Conservation (phyloP, 2,329 filamentous ascomycete genomes). For the Neodidymelliopsis sp. region DNA sequence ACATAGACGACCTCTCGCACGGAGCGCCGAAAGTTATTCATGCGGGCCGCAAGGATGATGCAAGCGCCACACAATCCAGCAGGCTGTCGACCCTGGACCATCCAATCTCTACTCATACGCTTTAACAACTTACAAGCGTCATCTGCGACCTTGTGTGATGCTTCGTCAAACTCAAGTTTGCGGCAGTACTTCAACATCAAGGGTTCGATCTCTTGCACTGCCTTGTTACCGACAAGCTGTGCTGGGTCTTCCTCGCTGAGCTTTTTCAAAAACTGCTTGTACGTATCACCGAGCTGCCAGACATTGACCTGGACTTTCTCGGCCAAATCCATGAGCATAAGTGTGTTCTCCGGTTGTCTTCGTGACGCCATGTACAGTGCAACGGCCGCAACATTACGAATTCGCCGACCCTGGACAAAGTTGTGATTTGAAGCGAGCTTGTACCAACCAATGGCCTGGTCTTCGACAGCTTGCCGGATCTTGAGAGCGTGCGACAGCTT, state of each 20-base stretch:
- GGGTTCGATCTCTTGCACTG: slow-evolving; percentile 81
- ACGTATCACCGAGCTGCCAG: slow-evolving; percentile 87
- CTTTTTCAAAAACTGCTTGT: slow-evolving; percentile 78
- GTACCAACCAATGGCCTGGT: slow-evolving; percentile 54
- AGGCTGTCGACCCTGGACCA: slow-evolving; percentile 90
- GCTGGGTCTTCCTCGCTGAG: slow-evolving; percentile 68
- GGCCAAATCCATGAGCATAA: slow-evolving; percentile 95
- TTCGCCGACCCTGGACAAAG: slow-evolving; percentile 73
- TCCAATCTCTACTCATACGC: slow-evolving; percentile 97
- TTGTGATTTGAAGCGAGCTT: slow-evolving; percentile 64
- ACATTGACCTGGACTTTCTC: slow-evolving; percentile 87
- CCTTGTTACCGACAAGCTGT: slow-evolving; percentile 45
- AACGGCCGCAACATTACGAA: slow-evolving; percentile 85
- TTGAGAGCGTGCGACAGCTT: slow-evolving; percentile 50
- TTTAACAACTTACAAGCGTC: slow-evolving; percentile 88
- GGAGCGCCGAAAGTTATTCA: slow-evolving; percentile 97
- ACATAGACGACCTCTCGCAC: slow-evolving; percentile 97
- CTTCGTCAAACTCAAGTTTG: slow-evolving; percentile 87
- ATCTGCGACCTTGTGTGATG: slow-evolving; percentile 82
- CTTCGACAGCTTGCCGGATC: slow-evolving; percentile 46
- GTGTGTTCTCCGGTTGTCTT: slow-evolving; percentile 76
- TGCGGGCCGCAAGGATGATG: slow-evolving; percentile 91
- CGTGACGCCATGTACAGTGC: slow-evolving; percentile 90
- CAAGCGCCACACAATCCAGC: slow-evolving; percentile 95
- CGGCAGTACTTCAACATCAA: slow-evolving; percentile 90